Base-by-base conservation (phyloP, 1,139 yeast genomes). In the Geotrichum australiense region DNA sequence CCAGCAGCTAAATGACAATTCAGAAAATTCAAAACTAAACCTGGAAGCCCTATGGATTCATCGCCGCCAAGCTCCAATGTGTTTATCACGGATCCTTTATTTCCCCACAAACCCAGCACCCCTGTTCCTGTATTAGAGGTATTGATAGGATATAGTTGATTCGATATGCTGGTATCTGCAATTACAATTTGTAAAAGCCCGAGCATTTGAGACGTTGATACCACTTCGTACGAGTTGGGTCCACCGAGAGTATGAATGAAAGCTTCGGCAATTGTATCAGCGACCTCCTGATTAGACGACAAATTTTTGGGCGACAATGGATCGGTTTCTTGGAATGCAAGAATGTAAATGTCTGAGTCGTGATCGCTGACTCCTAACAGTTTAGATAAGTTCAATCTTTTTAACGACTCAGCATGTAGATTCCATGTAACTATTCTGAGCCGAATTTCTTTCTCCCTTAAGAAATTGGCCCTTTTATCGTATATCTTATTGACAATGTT, bases 1-100 rank as follows among this genome's bases (percentile, higher is more conserved):
- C 78, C 81, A 2, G 91, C 87, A 3, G 80, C 71, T 37, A 84
- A 65, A 59, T 84, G 94, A 44, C 82, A 75, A 51, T 74, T 73
- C 16, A 76, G 71, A 51, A 80, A 62, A 2, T 74, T 68, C 38
- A 80, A 50, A 29, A 75, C 72, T 2, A 71, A 54, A 8, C 76
- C 77, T 42, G 46, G 49, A 16, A 46, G 43, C 27, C 49, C 44
- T 15, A 48, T 32, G 2, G 47, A 32, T 8, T 57, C 50, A 39
- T 63, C 66, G 2, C 50, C 50, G 7, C 63, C 63, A 16, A 64
- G 42, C 3, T 36, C 39, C 38, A 65, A 50, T 23, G 53, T 57
- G 12, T 71, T 59, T n/a, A 67, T 56, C 5, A 73, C 71, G 1
- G 78, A 76, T 1, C 80, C 80, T 49, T 75, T 75, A 56, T 75